Conservation (phyloP, 176 grass and related monocot genomes). For the Triticum turgidum region DNA sequence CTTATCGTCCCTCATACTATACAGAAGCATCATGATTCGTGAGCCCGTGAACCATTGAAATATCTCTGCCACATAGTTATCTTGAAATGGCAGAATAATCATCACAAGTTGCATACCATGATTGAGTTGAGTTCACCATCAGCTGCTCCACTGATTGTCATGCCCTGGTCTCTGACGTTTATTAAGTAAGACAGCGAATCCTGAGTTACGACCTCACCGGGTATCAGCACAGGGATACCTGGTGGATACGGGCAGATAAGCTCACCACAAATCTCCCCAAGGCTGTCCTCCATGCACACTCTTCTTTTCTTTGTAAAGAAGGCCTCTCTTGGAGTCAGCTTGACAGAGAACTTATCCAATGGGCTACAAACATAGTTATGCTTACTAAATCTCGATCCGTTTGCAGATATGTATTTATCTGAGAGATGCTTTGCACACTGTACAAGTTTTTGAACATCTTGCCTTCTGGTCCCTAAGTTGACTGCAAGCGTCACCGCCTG, state of each 20-base stretch:
- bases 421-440: conserved; percentile 43
- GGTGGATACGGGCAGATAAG: conserved; percentile 84
- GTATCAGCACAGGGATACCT: conserved; percentile 75
- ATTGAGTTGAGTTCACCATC: conserved; percentile 63
- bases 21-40: not conserved
- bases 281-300: conserved; percentile 51
- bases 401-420: conserved; percentile 44
- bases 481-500: conserved; percentile 59
- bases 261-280: conserved; percentile 84
- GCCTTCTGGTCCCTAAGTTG: conserved; percentile 67
- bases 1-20: not conserved
- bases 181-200: conserved; percentile 61
- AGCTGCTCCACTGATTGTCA: conserved; percentile 67
- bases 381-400: not conserved
- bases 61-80: not conserved
- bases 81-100: not conserved
- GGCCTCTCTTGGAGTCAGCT: conserved; percentile 67
- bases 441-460: conserved; percentile 70
- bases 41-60: not conserved
- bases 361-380: conserved; percentile 19
- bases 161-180: conserved; percentile 44
- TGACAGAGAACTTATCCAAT: conserved; percentile 37
- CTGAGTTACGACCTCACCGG: conserved; percentile 69
- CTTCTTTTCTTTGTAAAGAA: conserved; percentile 78
- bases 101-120: conserved; percentile 56